Evolutionary conservation across 495 filamentous ascomycete genomes (phyloP), one percentile per base, ranked within the genome.

Genomic region (Penicillium daleae): DNA sequence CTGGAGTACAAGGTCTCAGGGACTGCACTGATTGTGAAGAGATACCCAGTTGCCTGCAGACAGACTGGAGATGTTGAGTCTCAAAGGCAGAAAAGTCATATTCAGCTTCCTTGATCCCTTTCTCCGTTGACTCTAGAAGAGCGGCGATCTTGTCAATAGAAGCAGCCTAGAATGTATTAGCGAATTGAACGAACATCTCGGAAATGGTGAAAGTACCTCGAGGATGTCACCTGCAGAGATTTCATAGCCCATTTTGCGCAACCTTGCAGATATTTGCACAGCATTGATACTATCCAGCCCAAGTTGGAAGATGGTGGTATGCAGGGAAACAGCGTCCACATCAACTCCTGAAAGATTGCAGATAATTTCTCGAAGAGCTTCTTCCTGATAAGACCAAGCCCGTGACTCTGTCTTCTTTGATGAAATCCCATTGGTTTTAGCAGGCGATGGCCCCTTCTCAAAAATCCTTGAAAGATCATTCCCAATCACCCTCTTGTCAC

Each of bases 151-250:
- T 62, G 15, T 67, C 61, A 52, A 65, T 68, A 15, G 33, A 72
- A 32, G 71, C 73, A 50, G 81, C 64, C 71, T 91, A 77, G 42
- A 73, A 72, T 7, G 74, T 67, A 29, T 93, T 82, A 1, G 85
- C 81, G 22, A 74, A 78, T 55, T 76, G 82, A 80, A 91, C 84
- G 24, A 90, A 66, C 85, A 85, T 13, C 21, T 88, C 78, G 22
- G 80, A 78, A 50, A 88, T 53, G 0, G 13, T 3, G 31, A 9
- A 24, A 39, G 32, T 65, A 78, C 76, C 67, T 89, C 84, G 12
- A 96, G 80, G 32, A 96, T 85, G 66, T 95, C 90, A 27, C 84
- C 81, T 1, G 88, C 86, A 5, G 81, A 76, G 12, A 92, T 74
- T 4, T 74, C 70, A 35, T 92, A 82, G 0, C 85, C 86, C 13